Conservation (phyloP, 805 yeast genomes). For the Ogataea pini region DNA sequence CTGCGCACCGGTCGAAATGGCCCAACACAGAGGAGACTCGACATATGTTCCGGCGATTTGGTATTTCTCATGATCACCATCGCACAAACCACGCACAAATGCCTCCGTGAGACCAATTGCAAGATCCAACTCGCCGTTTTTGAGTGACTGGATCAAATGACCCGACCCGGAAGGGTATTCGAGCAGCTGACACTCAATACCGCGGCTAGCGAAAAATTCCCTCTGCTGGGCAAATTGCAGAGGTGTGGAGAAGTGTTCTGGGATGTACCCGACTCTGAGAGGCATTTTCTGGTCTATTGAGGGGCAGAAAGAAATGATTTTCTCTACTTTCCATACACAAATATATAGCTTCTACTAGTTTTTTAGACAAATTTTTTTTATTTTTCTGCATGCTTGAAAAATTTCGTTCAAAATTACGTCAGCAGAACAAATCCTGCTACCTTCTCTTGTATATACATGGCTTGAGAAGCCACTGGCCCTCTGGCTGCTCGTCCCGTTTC, state of each 20-base stretch:
- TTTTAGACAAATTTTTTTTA: neutral
- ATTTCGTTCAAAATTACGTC: neutral
- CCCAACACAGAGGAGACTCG: conserved; percentile 86
- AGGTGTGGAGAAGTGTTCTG: conserved; percentile 92
- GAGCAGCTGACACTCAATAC: conserved; percentile 58
- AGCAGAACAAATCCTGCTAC: neutral
- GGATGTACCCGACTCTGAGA: conserved; percentile 75
- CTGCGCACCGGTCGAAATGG: conserved; percentile 72
- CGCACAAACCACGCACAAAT: conserved; percentile 77
- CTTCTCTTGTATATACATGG: conserved; percentile 91
- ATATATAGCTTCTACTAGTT: no score
- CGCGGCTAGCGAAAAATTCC: conserved; percentile 51
- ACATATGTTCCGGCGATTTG: conserved; percentile 81
- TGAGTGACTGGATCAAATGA: conserved; percentile 73
- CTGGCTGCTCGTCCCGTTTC: conserved; percentile 58
- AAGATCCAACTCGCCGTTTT: conserved; percentile 63
- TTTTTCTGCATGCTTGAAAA: neutral
- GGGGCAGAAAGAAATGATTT: no score
- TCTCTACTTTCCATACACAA: no score
- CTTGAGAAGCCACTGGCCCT: conserved; percentile 86
- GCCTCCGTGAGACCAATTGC: conserved; percentile 93
- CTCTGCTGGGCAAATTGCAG: conserved; percentile 66
- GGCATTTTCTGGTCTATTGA: conserved; percentile 7
- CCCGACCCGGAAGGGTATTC: conserved; percentile 89
- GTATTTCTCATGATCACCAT: conserved; percentile 59